Evolutionary conservation across 2,329 filamentous ascomycete species (phyloP).

Genomic region (Camillea tinctor): DNA sequence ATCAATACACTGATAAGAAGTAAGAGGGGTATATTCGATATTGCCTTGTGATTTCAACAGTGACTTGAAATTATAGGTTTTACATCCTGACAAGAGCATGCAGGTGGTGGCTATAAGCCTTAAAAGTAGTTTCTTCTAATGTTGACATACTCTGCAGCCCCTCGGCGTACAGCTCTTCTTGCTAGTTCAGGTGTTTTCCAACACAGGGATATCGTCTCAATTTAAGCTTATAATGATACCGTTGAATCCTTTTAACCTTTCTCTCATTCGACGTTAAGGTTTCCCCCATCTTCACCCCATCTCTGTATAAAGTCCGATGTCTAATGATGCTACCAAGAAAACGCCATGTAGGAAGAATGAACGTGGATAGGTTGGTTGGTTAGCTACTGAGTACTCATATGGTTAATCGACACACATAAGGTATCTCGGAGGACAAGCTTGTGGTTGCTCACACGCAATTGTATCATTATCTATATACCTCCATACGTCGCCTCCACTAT

Average conservation of each 20-base stretch:
- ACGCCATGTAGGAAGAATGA: not conserved
- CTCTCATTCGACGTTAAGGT: not conserved
- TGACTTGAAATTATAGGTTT: no score
- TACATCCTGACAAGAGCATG: no score
- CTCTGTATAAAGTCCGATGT: not conserved
- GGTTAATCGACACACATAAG: not conserved
- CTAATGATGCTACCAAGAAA: not conserved
- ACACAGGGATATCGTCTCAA: not conserved
- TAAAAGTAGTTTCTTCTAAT: no score
- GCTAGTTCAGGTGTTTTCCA: not conserved
- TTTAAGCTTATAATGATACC: not conserved
- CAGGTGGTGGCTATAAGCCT: no score
- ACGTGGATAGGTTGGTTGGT: not conserved
- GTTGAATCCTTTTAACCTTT: not conserved
- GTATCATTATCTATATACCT: not conserved
- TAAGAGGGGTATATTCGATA: no score
- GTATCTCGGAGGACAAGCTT: not conserved
- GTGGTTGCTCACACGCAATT: not conserved
- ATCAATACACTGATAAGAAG: no score
- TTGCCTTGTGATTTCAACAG: no score
- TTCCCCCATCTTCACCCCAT: not conserved
- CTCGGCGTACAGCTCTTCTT: no score
- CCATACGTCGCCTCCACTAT: not conserved
- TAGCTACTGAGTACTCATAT: not conserved
- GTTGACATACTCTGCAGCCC: not conserved